Conservation (phyloP, 768 basidiomycete species). For the Tylopilus vinaceipallidus region DNA sequence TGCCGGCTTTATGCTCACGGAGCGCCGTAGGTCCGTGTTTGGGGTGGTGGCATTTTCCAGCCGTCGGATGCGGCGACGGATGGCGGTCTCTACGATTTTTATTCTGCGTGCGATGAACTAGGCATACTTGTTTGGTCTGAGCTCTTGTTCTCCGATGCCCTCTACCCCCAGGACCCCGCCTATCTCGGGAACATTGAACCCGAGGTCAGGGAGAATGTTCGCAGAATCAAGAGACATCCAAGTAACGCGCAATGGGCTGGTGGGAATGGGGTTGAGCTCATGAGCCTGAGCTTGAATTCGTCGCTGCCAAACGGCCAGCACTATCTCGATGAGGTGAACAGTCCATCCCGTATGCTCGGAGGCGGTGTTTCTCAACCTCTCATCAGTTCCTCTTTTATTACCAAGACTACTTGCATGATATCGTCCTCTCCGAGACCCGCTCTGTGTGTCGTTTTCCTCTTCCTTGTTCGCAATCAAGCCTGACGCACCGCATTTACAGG, state of each 20-base stretch:
- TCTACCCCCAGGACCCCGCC: conserved; percentile 56
- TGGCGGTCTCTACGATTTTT: conserved; percentile 54
- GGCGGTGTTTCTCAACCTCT: too few species aligned
- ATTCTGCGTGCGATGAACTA: conserved; percentile 56
- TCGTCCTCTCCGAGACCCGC: conserved; percentile 44
- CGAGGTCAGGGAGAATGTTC: conserved; percentile 49
- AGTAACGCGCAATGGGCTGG: conserved; percentile 61
- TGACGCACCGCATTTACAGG: conserved; percentile 27
- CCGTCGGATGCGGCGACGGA: conserved; percentile 39
- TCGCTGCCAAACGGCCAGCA: background rate
- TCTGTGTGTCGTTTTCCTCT: conserved; percentile 35
- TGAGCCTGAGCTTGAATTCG: conserved; percentile 19
- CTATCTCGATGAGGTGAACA: conserved; percentile 44
- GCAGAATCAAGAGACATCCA: conserved; percentile 55
- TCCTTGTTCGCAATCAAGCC: background rate
- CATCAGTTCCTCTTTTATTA: conserved; percentile 48
- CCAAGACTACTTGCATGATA: conserved; percentile 49
- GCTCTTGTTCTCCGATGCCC: conserved; percentile 41
- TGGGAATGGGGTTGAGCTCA: conserved; percentile 46
- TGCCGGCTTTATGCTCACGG: background rate
- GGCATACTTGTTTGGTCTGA: conserved; percentile 64
- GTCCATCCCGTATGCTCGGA: background rate
- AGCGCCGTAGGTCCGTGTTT: conserved; percentile 49
- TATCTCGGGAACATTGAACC: conserved; percentile 49
- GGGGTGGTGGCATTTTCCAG: conserved; percentile 58